Evolutionary conservation across 768 basidiomycete species (phyloP), one percentile per base, ranked within the genome.

Genomic region (Russula sp.): DNA sequence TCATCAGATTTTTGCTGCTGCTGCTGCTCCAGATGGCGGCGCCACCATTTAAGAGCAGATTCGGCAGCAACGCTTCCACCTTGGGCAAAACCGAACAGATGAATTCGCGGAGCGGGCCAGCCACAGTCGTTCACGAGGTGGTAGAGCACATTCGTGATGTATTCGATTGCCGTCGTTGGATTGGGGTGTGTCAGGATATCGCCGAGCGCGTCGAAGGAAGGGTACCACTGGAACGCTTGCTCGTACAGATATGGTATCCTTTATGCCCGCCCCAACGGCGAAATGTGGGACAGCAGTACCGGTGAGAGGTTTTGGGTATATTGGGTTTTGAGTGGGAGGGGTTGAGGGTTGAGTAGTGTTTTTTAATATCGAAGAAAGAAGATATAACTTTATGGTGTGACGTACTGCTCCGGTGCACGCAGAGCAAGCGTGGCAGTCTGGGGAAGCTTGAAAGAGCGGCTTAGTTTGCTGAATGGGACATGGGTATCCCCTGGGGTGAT

Each of bases 71-170:
- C 82, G 22, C 80, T 86, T 0, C 91, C 94, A 0, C 94, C 94
- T 73, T 97, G 94, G 0, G 83, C 90, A 67, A 92, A 97, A 3
- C 94, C 94, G 62, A 95, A 90, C 52, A 94, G 71, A 72, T 97
- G 94, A 46, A 97, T 87, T n/a, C 81, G 78, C 11, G 82, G 63
- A 0, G 80, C 69, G 7, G 85, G 77, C 94, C 93, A 97, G 1
- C 74, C 67, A 70, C 86, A 90, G 46, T 83, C 81, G 5, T 74
- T 69, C 20, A 77, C 78, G 57, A 95, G 82, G 69, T 90, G 79
- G 2, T 77, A 73, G 59, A 92, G 63, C 53, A 86, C 75, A 26
- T 76, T 76, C 14, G 71, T 72, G 38, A 94, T 74, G 42, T 85
- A 75, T 9, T 83, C 77, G 61, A 94, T 78, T 0, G 85, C 86